These are phyloP conservation scores for Podospora didyma DNA, from an alignment of 495 filamentous ascomycete species.

Conservation along the genomic window DNA sequence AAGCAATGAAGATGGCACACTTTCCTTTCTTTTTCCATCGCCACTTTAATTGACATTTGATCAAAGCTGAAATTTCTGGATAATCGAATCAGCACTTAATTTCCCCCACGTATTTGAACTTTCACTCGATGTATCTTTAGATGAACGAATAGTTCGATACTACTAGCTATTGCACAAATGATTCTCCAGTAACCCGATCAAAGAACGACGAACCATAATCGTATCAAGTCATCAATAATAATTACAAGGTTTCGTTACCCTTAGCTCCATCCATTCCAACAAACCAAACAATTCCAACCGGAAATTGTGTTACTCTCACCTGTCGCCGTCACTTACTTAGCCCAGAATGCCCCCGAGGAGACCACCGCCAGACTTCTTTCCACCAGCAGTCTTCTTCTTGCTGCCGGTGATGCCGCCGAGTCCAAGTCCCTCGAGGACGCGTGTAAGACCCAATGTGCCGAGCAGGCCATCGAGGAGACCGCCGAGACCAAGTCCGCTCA, in stretches of 20 bases:
- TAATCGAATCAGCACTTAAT: not conserved
- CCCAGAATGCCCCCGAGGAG: constrained; percentile 27
- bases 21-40: not conserved
- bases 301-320: not conserved
- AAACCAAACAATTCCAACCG: too few relatives aligned
- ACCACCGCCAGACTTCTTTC: constrained; percentile 34
- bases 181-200: not conserved
- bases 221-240: not conserved
- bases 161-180: too few relatives aligned
- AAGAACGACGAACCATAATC: not conserved
- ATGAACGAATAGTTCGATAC: too few relatives aligned
- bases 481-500: constrained; percentile 82
- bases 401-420: constrained; percentile 54
- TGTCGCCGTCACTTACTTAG: too few relatives aligned
- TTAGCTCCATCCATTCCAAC: not conserved
- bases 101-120: too few relatives aligned
- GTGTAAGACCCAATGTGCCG: constrained; percentile 74
- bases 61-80: too few relatives aligned
- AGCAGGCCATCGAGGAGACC: constrained; percentile 74
- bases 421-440: constrained; percentile 70
- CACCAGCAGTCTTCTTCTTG: constrained; percentile 19
- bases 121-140: too few relatives aligned
- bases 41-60: too few relatives aligned
- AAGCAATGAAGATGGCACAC: not conserved
- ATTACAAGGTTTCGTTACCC: not conserved